Base-by-base conservation (phyloP, 2,329 filamentous ascomycete genomes). In the Fusarium sarcochroum region DNA sequence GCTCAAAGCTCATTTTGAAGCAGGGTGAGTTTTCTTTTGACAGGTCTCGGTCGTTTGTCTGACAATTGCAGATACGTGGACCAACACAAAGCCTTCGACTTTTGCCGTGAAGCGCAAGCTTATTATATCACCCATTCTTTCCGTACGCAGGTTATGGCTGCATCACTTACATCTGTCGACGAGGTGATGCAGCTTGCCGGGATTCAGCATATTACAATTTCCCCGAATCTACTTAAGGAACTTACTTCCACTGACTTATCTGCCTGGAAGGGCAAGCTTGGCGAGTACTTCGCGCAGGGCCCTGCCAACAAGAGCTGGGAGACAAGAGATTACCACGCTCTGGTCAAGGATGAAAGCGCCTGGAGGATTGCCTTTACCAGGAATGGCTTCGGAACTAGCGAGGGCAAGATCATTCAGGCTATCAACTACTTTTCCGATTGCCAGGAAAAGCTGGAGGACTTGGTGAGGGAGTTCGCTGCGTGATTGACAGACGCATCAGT, bases 141-240 rank as follows among this genome's bases (percentile, higher is more conserved):
- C 69, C 79, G 72, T 30, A 89, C 87, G 0, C 77, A 83, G 56
- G 85, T 90, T 5, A 72, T 90, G 7, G 84, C 85, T 0, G 87
- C 87, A 4, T 87, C 85, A 35, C 76, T 90, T 45, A 89, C 86
- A 0, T 86, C 83, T 1, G 81, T 83, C 2, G 81, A 85, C 3
- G 87, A 91, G 68, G 84, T 88, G n/a, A 85, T 88, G 79, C 79
- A 79, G 45, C 79, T 90, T 3, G 85, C 86, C 3, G 87, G 88
- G 1, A 83, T 85, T 2, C 79, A 88, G 37, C 85, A 89, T 72
- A 84, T 91, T 21, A 90, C 88, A 0, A 81, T 91, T 35, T 81
- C 87, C 0, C 87, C 88, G 0, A 77, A 76, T 1, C 76, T 90
- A 3, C 77, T 91, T 25, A 76, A 75, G 10, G 77, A 82, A 34